Evolutionary conservation across 192 early-diverging fungal species (phyloP).

Genomic region (Podila clonocystis): DNA sequence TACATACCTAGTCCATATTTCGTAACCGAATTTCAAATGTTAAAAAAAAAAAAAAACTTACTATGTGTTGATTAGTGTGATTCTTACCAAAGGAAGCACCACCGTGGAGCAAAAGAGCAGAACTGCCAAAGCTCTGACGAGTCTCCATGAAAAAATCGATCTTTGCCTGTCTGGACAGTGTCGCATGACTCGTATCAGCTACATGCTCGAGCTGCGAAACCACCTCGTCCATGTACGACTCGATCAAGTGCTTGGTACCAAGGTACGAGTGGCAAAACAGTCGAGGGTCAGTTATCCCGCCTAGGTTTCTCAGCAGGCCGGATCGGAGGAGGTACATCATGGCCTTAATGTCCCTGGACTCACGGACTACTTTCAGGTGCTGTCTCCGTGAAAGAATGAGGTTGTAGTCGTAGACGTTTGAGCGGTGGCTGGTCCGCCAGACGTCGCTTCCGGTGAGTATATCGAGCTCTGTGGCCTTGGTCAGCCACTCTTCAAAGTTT

Average conservation of each 20-base stretch:
- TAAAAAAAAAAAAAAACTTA: background rate
- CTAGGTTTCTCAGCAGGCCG: constrained; percentile 76
- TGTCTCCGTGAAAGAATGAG: constrained; percentile 66
- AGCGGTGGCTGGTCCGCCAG: constrained; percentile 66
- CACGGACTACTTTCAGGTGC: constrained; percentile 55
- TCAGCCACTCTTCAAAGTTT: constrained; percentile 63
- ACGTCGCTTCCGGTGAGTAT: constrained; percentile 56
- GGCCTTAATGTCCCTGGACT: constrained; percentile 59
- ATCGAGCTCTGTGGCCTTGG: constrained; percentile 62
- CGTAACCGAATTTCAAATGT: background rate
- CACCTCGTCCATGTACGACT: constrained; percentile 80
- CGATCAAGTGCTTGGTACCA: constrained; percentile 80
- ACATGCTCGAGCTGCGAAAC: constrained; percentile 67
- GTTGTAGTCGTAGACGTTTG: constrained; percentile 70
- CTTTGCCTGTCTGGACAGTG: constrained; percentile 61
- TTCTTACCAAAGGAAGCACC: constrained; percentile 73
- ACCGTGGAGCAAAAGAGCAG: constrained; percentile 78
- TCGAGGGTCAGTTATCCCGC: constrained; percentile 72
- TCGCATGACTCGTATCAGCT: constrained; percentile 50
- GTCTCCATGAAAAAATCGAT: constrained; percentile 79
- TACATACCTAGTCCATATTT: constrained; percentile 59
- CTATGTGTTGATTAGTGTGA: background rate
- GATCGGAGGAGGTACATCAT: constrained; percentile 73
- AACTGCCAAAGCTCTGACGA: constrained; percentile 77
- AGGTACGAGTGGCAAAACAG: constrained; percentile 66